These are phyloP conservation scores for Gentiana dahurica DNA, from an alignment of 257 asterid genomes.

Conservation along the genomic window DNA sequence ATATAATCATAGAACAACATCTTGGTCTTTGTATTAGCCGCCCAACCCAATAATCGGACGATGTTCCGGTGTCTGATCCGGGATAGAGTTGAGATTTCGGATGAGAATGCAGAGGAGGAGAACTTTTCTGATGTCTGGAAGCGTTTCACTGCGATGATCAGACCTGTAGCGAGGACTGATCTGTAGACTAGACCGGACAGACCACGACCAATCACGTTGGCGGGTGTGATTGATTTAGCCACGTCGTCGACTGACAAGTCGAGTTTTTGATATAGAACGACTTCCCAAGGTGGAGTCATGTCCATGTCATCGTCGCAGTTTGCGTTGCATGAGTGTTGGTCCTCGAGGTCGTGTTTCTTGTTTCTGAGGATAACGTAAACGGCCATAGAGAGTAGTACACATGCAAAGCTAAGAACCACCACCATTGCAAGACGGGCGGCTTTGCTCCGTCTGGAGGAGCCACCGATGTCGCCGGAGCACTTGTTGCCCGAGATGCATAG, in stretches of 20 bases:
- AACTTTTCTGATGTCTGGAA: constrained; percentile 39
- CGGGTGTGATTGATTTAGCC: constrained; percentile 34
- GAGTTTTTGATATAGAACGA: constrained; percentile 60
- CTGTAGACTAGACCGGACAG: constrained; percentile 55
- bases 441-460: constrained; percentile 22
- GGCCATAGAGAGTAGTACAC: constrained; percentile 37
- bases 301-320: constrained; percentile 41
- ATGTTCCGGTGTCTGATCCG: constrained; percentile 69
- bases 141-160: constrained; percentile 52
- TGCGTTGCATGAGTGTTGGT: constrained; percentile 19
- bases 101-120: constrained; percentile 45
- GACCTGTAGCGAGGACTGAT: constrained; percentile 31
- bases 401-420: constrained; percentile 53
- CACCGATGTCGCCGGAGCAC: constrained; percentile 25
- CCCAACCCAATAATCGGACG: constrained; percentile 66
- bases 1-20: constrained; percentile 66
- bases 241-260: constrained; percentile 48
- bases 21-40: constrained; percentile 52
- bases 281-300: constrained; percentile 71
- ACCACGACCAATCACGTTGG: constrained; percentile 56
- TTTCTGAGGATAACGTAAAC: constrained; percentile 53
- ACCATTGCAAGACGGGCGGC: constrained; percentile 66
- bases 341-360: constrained; percentile 23
- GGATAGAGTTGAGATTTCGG: constrained; percentile 58
- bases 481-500: constrained; percentile 46